A percentile compares a stretch with the other conserved stretches of the same genome.
phyloP scores from a whole-genome alignment of 306 rosid species.

The Citrullus colocynthis region DNA sequence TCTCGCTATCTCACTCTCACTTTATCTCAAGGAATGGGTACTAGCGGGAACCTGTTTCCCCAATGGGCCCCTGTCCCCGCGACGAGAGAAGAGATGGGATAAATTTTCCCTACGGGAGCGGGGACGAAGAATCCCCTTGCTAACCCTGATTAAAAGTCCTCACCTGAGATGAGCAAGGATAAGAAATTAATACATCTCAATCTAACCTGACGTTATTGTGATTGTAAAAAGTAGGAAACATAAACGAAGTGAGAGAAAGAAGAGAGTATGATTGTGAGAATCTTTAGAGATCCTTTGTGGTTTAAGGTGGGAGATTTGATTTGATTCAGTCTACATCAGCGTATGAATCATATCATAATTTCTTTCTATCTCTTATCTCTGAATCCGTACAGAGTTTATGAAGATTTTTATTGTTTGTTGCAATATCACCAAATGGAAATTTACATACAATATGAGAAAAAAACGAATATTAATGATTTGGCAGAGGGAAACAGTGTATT shows the following conservation, averaged over 20 bases:
- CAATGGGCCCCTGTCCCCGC: too few relatives aligned
- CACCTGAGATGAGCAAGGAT: too few relatives aligned
- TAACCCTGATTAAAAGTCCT: too few relatives aligned
- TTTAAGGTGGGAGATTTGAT: constrained; percentile 30
- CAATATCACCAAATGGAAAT: not conserved
- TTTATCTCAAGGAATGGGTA: too few relatives aligned
- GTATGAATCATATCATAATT: not conserved
- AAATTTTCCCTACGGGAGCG: too few relatives aligned
- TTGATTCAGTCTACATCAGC: constrained; percentile 43
- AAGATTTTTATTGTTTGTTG: not conserved
- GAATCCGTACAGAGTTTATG: too few relatives aligned
- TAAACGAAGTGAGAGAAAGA: constrained; percentile 9
- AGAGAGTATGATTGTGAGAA: constrained; percentile 32
- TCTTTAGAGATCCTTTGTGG: constrained; percentile 79
- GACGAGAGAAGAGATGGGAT: too few relatives aligned
- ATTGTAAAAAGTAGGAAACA: not conserved
- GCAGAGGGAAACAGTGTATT: not conserved
- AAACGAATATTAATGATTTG: not conserved
- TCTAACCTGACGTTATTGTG: rapidly evolving
- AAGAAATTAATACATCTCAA: too few relatives aligned
- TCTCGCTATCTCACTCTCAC: too few relatives aligned
- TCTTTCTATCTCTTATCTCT: not conserved
- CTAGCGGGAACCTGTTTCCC: too few relatives aligned
- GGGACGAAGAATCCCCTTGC: too few relatives aligned
- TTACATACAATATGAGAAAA: too few relatives aligned